These are phyloP conservation scores for Hypoxylon lienhwacheense DNA, from an alignment of 495 filamentous ascomycete genomes.

Conservation along the genomic window DNA sequence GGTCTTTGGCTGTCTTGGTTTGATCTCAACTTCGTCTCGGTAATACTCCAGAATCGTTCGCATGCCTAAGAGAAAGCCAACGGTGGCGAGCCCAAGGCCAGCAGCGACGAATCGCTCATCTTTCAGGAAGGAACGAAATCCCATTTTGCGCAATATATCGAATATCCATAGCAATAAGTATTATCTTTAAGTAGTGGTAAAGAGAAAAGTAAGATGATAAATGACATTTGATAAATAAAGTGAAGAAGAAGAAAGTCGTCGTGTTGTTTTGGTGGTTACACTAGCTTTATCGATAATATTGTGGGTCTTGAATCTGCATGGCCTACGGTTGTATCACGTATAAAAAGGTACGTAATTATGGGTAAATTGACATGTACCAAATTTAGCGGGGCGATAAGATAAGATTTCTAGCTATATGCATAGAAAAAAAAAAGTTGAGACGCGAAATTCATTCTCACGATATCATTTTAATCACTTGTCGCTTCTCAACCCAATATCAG, in stretches of 20 bases:
- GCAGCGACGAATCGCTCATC: slow-evolving; percentile 50
- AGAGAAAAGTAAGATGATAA: not conserved
- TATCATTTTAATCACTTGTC: not conserved
- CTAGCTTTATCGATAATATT: slow-evolving; percentile 1
- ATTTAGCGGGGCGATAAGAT: slow-evolving; percentile 21
- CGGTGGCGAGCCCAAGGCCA: slow-evolving; percentile 43
- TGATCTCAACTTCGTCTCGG: slow-evolving; percentile 52
- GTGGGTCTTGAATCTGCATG: not conserved
- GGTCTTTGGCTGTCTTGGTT: slow-evolving; percentile 53
- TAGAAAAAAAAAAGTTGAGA: slow-evolving; percentile 34
- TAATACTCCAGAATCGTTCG: slow-evolving; percentile 46
- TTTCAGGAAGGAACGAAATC: slow-evolving; percentile 38
- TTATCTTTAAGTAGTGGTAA: not conserved
- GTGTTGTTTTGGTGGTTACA: no score
- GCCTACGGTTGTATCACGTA: no score
- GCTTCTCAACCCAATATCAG: not conserved
- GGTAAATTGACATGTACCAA: no score
- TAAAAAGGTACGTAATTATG: no score
- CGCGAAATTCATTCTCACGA: slow-evolving; percentile 1
- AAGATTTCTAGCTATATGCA: not conserved
- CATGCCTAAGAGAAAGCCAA: slow-evolving; percentile 43
- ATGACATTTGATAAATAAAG: not conserved
- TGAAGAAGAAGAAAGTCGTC: not conserved
- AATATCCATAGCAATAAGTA: slow-evolving; percentile 12
- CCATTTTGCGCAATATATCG: slow-evolving; percentile 35